Evolutionary conservation across 805 yeast genomes (phyloP), one percentile per base, ranked within the genome.

Genomic region (Metschnikowia continentalis): DNA sequence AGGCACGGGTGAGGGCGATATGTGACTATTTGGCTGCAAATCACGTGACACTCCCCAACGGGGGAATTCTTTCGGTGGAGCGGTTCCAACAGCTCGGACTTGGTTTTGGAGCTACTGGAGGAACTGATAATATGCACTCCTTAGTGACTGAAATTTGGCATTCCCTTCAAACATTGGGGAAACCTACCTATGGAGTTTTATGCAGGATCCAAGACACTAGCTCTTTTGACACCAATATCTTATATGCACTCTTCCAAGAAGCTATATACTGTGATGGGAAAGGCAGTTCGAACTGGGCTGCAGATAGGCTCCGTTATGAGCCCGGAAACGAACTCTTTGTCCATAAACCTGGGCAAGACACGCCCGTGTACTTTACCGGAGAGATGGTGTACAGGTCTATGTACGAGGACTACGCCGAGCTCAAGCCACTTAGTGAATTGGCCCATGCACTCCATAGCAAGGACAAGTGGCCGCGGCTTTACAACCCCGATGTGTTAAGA

Each of bases 231-330:
- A 75, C 84, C 3, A 81, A 81, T 54, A 64, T 77, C 32, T 57
- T 82, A 15, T 81, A 81, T 57, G 80, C 81, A 2, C 66, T 82
- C 38, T 74, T 80, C 55, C 84, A 80, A 59, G 86, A 81, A 54
- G 80, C 83, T 5, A 80, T 82, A 14, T 81, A 81, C 61, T 67
- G 78, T 52, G 81, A 79, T 55, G 78, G 80, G 0, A 6, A 5
- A 6, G 39, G 39, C 40, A 43, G 40, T 23, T 66, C 79, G 5
- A 55, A 70, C 46, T 81, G 86, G 86, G 62, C 79, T 6, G 84
- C 83, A 2, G 74, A 76, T 14, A 64, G 75, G 43, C 53, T 65
- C 43, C 63, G 77, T 53, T 58, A 63, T 37, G 45, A 35, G 2
- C 54, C 59, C 17, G 68, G 59, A 11, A 62, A 67, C 53, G 54